These are phyloP conservation scores for Moesziomyces globuligerus DNA, from an alignment of 1,284 basidiomycete species.

Conservation along the genomic window DNA sequence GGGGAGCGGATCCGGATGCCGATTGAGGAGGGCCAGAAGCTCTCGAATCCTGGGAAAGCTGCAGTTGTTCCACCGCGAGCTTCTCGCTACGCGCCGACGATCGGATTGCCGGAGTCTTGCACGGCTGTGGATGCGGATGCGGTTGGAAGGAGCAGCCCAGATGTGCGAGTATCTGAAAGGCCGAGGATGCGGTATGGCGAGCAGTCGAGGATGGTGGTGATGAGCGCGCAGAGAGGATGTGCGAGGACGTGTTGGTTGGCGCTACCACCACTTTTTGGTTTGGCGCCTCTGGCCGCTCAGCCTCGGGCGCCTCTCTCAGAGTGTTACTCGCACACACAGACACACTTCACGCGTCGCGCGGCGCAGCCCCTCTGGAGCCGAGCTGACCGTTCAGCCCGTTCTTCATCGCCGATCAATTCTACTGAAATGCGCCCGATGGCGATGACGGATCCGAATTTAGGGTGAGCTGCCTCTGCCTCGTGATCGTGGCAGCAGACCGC, in stretches of 20 bases:
- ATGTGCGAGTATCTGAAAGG: not conserved
- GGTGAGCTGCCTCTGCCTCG: slow-evolving; percentile 1
- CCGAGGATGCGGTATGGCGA: slow-evolving; percentile 5
- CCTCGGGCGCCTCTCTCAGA: slow-evolving; percentile 2
- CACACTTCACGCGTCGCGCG: slow-evolving; percentile 44
- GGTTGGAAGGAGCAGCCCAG: too few species aligned
- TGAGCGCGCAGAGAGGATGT: not conserved
- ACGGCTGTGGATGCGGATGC: not conserved
- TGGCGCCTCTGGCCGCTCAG: not conserved
- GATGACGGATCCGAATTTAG: slow-evolving; percentile 7
- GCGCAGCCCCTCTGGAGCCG: slow-evolving; percentile 1
- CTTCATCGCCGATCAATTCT: slow-evolving; percentile 21
- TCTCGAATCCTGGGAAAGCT: not conserved
- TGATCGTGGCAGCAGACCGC: slow-evolving; percentile 36
- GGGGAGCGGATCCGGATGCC: not conserved
- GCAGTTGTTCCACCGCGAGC: not conserved
- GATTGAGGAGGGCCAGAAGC: not conserved
- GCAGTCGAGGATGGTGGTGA: not conserved
- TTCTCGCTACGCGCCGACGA: too few species aligned
- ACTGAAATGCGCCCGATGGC: not conserved
- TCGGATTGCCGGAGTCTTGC: not conserved
- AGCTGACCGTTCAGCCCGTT: too few species aligned
- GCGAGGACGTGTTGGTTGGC: slow-evolving; percentile 18
- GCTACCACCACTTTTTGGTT: slow-evolving; percentile 14
- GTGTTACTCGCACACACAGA: too few species aligned